Conservation (phyloP, 441 rosid species). For the Arabidopsis lyrata region DNA sequence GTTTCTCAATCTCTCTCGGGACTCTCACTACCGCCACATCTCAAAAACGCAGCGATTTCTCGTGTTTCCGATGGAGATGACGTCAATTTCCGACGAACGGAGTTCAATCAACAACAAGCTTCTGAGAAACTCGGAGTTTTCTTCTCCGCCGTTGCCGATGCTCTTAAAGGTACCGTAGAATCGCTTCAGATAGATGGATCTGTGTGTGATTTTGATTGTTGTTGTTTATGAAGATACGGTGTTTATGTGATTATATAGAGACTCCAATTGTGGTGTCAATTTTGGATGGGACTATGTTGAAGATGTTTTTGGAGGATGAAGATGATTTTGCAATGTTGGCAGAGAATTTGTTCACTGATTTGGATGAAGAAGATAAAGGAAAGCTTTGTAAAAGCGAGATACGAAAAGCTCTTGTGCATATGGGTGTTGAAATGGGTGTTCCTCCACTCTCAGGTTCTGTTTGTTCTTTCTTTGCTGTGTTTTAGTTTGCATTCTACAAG, state of each 20-base stretch:
- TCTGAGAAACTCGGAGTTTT: constrained; percentile 51
- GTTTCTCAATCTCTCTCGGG: constrained; percentile 60
- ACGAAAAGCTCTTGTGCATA: constrained; percentile 61
- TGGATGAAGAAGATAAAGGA: constrained; percentile 83
- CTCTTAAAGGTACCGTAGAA: constrained; percentile 55
- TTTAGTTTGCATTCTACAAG: constrained; percentile 2
- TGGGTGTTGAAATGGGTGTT: constrained; percentile 88
- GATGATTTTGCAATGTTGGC: constrained; percentile 95
- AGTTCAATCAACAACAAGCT: constrained; percentile 52
- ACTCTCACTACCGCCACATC: constrained; percentile 63
- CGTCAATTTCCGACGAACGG: constrained; percentile 46
- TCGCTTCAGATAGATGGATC: background rate
- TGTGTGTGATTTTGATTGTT: background rate
- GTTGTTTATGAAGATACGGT: background rate
- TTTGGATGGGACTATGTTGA: constrained; percentile 71
- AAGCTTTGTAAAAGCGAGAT: constrained; percentile 69
- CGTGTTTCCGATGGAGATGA: constrained; percentile 46
- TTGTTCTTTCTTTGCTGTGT: background rate
- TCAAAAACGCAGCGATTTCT: constrained; percentile 59
- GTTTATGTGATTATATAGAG: constrained; percentile 44
- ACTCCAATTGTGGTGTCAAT: constrained; percentile 68
- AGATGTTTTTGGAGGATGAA: constrained; percentile 74
- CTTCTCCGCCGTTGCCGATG: constrained; percentile 66
- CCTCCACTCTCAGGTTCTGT: constrained; percentile 77
- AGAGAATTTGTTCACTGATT: constrained; percentile 80